Evolutionary conservation across 257 asterid genomes (phyloP), one percentile per base, ranked within the genome.

Genomic region (Przewalskia tangutica): DNA sequence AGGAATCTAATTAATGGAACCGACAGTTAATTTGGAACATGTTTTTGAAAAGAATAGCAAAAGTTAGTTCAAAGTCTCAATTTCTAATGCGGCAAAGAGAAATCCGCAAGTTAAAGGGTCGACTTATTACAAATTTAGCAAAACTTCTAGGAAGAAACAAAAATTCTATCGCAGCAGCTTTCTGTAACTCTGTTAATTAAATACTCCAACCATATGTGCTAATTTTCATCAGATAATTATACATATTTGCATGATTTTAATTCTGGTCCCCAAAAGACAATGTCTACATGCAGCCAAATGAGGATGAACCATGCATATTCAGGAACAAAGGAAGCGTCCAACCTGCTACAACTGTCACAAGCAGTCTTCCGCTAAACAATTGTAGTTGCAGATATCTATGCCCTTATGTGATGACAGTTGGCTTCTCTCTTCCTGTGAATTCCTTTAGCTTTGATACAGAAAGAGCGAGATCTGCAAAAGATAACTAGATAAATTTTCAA

Each of bases 361-460:
- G 9, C 48, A 63, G 32, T 63, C 60, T 44, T 77, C 71, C 36
- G 2, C 16, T 54, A 12, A 13, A 81, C 20, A 77, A 83, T 23
- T 12, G 54, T 9, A 59, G 53, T 50, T 53, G 62, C 84, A 78
- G 77, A 55, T 34, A 77, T 80, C 70, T 12, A 13, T 73, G 14
- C 13, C 48, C 84, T 86, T 90, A 95, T 83, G 99, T 95, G 83
- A 95, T 94, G 85, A 95, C 99, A 7, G 99, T 94, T 75, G 99
- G 99, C 89, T 91, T 88, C 85, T 95, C 97, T 86, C 98, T 89
- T 83, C 98, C 98, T 0, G 99, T 94, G 89, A 92, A 95, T 71
- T 92, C 97, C 87, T 91, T 89, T 81, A 95, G 90, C 91, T 91
- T 94, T 12, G 98, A 95, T 38, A 90, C 81, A 8, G 95, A 90